These are phyloP conservation scores for Monosporozyma siamensis DNA, from an alignment of 805 yeast species.

Conservation along the genomic window DNA sequence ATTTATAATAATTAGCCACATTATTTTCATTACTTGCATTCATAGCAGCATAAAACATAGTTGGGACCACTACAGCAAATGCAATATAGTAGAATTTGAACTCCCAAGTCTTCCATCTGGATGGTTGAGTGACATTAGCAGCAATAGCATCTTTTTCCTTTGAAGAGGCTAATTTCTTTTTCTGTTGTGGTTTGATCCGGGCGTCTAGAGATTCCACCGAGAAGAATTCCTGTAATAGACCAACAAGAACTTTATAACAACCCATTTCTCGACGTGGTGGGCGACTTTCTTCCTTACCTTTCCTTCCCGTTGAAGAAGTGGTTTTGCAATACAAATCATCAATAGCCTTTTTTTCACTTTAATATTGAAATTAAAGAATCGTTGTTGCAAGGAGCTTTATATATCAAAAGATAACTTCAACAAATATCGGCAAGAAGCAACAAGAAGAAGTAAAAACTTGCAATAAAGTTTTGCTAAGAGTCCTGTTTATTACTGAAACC, in stretches of 20 bases:
- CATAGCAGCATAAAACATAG: conserved; percentile 74
- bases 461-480: too few relatives aligned
- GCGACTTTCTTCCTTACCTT: too few relatives aligned
- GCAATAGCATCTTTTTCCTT: not conserved
- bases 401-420: too few relatives aligned
- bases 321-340: too few relatives aligned
- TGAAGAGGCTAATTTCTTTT: conserved; percentile 6
- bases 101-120: conserved; percentile 62
- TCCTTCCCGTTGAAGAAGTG: too few relatives aligned
- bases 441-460: too few relatives aligned
- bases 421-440: too few relatives aligned
- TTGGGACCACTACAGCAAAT: conserved; percentile 65
- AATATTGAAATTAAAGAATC: too few relatives aligned
- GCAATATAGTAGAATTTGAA: conserved; percentile 57
- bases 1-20: conserved; percentile 56
- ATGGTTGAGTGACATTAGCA: not conserved
- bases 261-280: not conserved
- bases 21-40: conserved; percentile 68
- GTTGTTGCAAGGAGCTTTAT: too few relatives aligned
- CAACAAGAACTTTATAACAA: not conserved
- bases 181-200: conserved; percentile 18
- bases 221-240: conserved; percentile 14
- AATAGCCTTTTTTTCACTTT: too few relatives aligned
- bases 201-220: conserved; percentile 23
- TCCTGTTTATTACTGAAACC: too few relatives aligned